Conservation (phyloP, 1,139 yeast species). For the Geotrichum candidum region DNA sequence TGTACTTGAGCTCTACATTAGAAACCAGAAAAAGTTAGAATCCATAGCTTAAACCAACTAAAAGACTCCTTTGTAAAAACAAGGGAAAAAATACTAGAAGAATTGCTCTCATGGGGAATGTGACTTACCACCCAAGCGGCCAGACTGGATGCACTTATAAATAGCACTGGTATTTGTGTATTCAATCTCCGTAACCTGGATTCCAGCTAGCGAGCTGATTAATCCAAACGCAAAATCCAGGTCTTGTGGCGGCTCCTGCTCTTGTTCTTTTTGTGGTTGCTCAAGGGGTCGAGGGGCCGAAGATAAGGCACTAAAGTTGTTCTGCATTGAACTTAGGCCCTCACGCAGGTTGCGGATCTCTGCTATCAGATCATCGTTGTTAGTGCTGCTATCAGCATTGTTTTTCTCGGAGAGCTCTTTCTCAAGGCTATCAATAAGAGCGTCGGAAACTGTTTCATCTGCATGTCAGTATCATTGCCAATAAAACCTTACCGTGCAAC, state of each 20-base stretch:
- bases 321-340: slow-evolving; percentile 1
- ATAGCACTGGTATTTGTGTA: slow-evolving; percentile 11
- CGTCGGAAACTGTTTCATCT: slow-evolving; percentile 2
- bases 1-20: slow-evolving; percentile 8
- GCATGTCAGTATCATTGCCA: background rate
- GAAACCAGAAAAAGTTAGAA: background rate
- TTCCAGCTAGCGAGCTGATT: slow-evolving; percentile 11
- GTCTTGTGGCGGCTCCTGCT: background rate
- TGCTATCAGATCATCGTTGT: background rate
- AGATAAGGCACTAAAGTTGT: background rate
- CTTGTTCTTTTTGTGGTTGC: slow-evolving; percentile 2
- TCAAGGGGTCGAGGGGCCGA: slow-evolving; percentile 3
- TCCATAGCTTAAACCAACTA: background rate
- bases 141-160: slow-evolving; percentile 11
- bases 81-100: too few species aligned
- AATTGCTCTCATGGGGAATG: background rate
- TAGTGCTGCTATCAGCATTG: background rate
- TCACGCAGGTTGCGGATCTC: slow-evolving; percentile 5
- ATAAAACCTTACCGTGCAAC: background rate
- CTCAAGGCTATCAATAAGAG: slow-evolving; percentile 9
- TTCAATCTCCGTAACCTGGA: slow-evolving; percentile 14
- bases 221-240: slow-evolving; percentile 14
- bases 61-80: background rate
- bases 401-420: background rate
- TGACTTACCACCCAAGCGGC: slow-evolving; percentile 11